Percentiles rank a stretch among this genome's conserved stretches.
Conservation (phyloP, 495 filamentous ascomycete genomes). For the Penicillium pancosmium region DNA sequence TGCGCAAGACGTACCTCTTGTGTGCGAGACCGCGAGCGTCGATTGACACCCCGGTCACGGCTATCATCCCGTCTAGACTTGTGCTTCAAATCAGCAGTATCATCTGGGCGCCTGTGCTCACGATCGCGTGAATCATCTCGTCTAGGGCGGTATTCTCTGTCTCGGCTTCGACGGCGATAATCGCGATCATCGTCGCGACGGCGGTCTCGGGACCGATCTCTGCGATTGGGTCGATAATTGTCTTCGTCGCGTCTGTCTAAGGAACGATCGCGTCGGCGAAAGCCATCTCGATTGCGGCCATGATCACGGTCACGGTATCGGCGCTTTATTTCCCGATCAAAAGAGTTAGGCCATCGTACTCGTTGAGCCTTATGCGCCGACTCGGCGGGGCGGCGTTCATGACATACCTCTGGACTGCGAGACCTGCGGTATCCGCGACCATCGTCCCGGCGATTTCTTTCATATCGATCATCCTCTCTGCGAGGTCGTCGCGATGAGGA, state of each 20-base stretch:
- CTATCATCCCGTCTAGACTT: conserved; percentile 70
- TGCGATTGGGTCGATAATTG: conserved; percentile 59
- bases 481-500: conserved; percentile 72
- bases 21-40: conserved; percentile 45
- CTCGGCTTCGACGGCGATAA: conserved; percentile 66
- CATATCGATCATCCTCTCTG: conserved; percentile 77
- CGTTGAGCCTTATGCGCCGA: not conserved
- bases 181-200: conserved; percentile 60
- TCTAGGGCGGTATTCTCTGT: conserved; percentile 73
- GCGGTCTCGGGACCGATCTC: conserved; percentile 68
- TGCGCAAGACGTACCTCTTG: conserved; percentile 53
- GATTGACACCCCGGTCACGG: conserved; percentile 53
- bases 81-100: conserved; percentile 73
- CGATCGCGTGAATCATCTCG: conserved; percentile 81
- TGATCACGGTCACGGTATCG: conserved; percentile 62
- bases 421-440: conserved; percentile 63
- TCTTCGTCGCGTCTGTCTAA: conserved; percentile 73
- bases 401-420: conserved; percentile 72
- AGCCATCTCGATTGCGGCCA: conserved; percentile 60
- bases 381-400: not conserved
- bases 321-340: conserved; percentile 43
- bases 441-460: conserved; percentile 67
- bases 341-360: conserved; percentile 31
- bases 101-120: conserved; percentile 68
- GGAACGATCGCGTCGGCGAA: conserved; percentile 74